These are phyloP conservation scores for Cystoisospora suis DNA, from an alignment of 169 alveolate species.

Conservation along the genomic window DNA sequence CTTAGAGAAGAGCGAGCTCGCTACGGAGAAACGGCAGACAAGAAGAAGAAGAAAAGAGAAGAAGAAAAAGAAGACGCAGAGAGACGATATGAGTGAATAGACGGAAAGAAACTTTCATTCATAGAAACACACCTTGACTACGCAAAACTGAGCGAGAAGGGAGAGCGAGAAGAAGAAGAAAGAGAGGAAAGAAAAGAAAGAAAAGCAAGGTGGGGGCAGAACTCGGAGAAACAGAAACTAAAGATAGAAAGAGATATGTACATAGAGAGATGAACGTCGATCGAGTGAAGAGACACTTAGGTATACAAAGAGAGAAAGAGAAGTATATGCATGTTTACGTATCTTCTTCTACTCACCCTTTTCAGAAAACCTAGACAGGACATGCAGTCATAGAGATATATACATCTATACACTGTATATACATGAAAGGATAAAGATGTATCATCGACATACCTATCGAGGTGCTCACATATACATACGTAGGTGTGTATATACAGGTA, in stretches of 20 bases:
- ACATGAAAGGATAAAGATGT: background rate
- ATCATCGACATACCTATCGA: background rate
- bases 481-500: background rate
- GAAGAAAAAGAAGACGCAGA: background rate
- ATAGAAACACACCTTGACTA: too few species aligned
- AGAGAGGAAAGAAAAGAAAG: background rate
- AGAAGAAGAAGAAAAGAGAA: background rate
- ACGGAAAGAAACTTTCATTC: too few species aligned
- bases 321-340: background rate
- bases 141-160: background rate
- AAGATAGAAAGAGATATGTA: too few species aligned
- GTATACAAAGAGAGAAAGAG: background rate
- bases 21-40: constrained; percentile 3
- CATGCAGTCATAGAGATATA: background rate
- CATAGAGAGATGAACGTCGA: too few species aligned
- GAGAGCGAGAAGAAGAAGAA: background rate
- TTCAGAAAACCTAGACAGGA: background rate
- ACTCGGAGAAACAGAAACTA: background rate
- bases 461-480: background rate
- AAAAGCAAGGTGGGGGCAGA: background rate
- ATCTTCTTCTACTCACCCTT: too few species aligned
- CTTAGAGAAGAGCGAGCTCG: too few species aligned
- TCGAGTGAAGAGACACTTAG: background rate
- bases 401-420: background rate
- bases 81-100: background rate